phyloP scores from a whole-genome alignment of 768 basidiomycete species.

The Pholiota molesta region DNA sequence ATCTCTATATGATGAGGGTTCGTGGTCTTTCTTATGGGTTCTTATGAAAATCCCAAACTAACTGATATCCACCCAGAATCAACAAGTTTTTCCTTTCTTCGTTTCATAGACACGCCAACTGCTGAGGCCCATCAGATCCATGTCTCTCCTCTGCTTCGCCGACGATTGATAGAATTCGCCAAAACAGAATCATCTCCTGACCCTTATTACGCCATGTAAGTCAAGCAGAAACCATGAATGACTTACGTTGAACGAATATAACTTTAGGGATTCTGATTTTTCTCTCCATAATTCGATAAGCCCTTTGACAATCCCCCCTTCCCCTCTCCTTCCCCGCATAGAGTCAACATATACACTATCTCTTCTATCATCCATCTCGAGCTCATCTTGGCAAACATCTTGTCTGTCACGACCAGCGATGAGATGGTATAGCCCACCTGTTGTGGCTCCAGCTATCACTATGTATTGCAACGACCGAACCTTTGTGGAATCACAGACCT shows the following conservation, averaged over 20 bases:
- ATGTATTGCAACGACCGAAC: constrained; percentile 75
- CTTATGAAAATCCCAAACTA: constrained; percentile 2
- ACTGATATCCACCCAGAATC: constrained; percentile 24
- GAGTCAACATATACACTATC: constrained; percentile 49
- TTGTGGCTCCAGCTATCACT: constrained; percentile 81
- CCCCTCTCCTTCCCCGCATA: constrained; percentile 31
- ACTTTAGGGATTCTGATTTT: constrained; percentile 56
- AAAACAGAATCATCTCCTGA: constrained; percentile 45
- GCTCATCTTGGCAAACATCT: constrained; percentile 67
- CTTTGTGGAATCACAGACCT: constrained; percentile 73
- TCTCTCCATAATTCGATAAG: constrained; percentile 37
- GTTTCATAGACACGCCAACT: constrained; percentile 63
- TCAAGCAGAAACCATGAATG: background rate
- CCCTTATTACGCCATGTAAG: constrained; percentile 48
- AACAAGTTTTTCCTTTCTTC: constrained; percentile 81
- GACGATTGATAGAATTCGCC: constrained; percentile 51
- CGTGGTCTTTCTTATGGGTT: constrained; percentile 21
- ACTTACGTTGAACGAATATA: background rate
- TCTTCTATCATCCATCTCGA: constrained; percentile 61
- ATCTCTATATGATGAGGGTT: constrained; percentile 70
- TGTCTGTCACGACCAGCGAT: constrained; percentile 79
- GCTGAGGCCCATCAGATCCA: constrained; percentile 67
- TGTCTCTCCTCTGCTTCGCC: constrained; percentile 59
- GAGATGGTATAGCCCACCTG: constrained; percentile 86
- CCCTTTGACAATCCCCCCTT: constrained; percentile 37